Base-by-base conservation (phyloP, 352 stramenopile species). In the Pythium chondricola region DNA sequence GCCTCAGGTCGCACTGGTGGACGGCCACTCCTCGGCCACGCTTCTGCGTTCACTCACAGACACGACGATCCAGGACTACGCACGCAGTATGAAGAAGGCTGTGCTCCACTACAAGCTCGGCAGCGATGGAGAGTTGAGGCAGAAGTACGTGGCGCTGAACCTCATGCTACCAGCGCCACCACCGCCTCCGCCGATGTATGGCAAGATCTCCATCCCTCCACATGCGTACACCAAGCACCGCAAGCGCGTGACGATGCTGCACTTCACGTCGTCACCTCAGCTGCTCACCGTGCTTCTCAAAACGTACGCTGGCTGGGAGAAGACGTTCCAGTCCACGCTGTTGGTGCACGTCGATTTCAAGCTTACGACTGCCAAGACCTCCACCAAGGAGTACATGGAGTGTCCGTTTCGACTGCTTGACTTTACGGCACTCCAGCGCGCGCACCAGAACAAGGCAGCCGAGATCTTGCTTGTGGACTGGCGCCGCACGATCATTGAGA, bases 1-100 rank as follows among this genome's bases (percentile, higher is more conserved):
- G 0, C 58, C 75, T 18, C 49, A 69, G 7, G 63, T 94, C 6
- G 65, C 66, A 8, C 48, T 94, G 14, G 45, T 78, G 13, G 77
- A 94, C 25, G 73, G 69, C 0, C 69, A 88, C 27, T 78, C 84
- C 2, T 63, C 72, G 2, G 72, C 71, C 1, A 47, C 41, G 38
- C 56, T 95, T 10, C 61, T 97, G n/a, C 73, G 86, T 9, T 51
- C 68, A 21, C 72, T 97, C 30, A 97, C 86, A 1, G 85, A 93
- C 42, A 74, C 85, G 16, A 83, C 85, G 27, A 94, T 97, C 49
- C 76, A 95, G 27, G 76, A 89, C 16, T 96, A 97, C 63, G 84
- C 79, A 39, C 74, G 83, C 2, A 95, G 81, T 36, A 97, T 97
- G 88, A 97, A 97, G 64, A 95, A 95, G 36, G 67, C 85, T 1